These are phyloP conservation scores for Pythium periplocum DNA, from an alignment of 352 stramenopile genomes.

Conservation along the genomic window DNA sequence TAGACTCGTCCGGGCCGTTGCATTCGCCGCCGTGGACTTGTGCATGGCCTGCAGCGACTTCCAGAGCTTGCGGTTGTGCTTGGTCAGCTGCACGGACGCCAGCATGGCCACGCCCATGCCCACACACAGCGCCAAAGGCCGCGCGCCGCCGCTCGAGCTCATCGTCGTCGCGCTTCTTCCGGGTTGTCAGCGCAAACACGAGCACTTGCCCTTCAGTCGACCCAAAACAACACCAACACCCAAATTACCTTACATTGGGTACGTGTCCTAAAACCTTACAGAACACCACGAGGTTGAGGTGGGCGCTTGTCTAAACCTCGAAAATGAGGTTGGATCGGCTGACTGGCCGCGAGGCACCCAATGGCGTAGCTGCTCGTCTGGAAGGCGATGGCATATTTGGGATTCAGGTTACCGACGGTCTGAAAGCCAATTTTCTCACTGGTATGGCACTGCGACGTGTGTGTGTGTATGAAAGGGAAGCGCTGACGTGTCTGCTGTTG, in stretches of 20 bases:
- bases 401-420: conserved; percentile 90
- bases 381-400: conserved; percentile 37
- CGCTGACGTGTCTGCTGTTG: too few species aligned
- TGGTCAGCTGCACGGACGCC: conserved; percentile 56
- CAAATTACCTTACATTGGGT: too few species aligned
- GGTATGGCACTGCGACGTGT: conserved; percentile 19
- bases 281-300: not conserved
- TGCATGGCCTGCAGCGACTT: conserved; percentile 22
- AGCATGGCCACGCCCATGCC: conserved; percentile 70
- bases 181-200: too few species aligned
- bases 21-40: too few species aligned
- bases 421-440: conserved; percentile 56
- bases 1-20: too few species aligned
- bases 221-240: conserved; percentile 5
- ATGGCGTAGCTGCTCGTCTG: too few species aligned
- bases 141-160: conserved; percentile 5
- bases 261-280: not conserved
- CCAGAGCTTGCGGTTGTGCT: conserved; percentile 47
- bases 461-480: not conserved
- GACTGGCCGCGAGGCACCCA: conserved; percentile 14
- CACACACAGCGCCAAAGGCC: conserved; percentile 48
- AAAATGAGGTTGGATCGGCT: conserved; percentile 8
- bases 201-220: too few species aligned
- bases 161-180: too few species aligned
- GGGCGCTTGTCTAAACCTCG: conserved; percentile 3